A percentile compares a stretch with the other conserved stretches of the same genome.
Conservation (phyloP, 495 filamentous ascomycete species). For the Cercophora newfieldiana region DNA sequence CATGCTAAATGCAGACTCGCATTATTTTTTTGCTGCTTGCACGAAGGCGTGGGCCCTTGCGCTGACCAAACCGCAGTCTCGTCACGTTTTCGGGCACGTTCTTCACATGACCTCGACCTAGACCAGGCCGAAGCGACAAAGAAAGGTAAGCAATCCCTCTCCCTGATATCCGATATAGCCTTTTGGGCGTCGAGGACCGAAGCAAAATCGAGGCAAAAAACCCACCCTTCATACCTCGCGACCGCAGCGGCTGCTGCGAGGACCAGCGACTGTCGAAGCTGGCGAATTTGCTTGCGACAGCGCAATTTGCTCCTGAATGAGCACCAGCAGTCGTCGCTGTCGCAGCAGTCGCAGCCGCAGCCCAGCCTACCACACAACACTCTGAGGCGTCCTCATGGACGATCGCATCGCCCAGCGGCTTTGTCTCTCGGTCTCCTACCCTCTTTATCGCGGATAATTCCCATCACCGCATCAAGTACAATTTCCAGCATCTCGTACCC, state of each 20-base stretch:
- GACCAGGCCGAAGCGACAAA: conserved; percentile 26
- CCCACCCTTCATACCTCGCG: neutral
- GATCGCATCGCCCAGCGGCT: neutral
- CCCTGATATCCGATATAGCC: neutral
- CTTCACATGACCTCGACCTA: conserved; percentile 43
- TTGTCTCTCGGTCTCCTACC: neutral
- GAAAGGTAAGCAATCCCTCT: conserved; percentile 24
- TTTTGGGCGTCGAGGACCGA: neutral
- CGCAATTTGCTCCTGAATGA: conserved; percentile 8
- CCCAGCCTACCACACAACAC: neutral
- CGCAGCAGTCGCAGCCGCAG: conserved; percentile 1
- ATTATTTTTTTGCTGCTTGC: conserved; percentile 16
- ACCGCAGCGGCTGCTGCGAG: neutral
- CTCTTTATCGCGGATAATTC: conserved; percentile 3
- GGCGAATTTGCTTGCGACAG: neutral
- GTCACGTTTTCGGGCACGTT: conserved; percentile 42
- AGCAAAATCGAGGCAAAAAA: neutral
- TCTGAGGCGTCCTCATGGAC: neutral
- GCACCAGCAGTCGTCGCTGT: too few relatives aligned
- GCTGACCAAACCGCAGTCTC: conserved; percentile 31
- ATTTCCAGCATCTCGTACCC: neutral
- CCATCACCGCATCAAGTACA: neutral
- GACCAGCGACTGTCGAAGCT: neutral
- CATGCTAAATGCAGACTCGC: conserved; percentile 4
- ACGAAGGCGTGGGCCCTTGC: conserved; percentile 16